These are phyloP conservation scores for Arabidopsis suecica DNA, from an alignment of 345 rosid genomes.

Conservation along the genomic window DNA sequence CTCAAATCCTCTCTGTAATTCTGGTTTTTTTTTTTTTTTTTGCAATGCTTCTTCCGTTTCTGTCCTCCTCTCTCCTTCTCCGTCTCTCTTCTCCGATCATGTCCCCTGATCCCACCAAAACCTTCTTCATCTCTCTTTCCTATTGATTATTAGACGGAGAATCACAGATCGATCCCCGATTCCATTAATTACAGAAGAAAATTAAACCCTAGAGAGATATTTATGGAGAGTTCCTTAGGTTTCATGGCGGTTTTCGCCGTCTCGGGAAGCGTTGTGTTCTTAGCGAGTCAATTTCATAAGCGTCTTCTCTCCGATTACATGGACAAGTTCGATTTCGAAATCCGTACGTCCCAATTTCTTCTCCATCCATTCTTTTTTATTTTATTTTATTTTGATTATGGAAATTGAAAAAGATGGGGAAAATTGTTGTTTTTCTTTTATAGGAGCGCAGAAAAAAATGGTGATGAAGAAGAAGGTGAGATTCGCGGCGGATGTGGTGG, in stretches of 20 bases:
- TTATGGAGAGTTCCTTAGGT: slow-evolving; percentile 58
- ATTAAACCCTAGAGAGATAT: neutral
- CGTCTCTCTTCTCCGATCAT: slow-evolving; percentile 39
- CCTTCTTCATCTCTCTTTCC: neutral
- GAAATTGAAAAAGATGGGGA: too few relatives aligned
- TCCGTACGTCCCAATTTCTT: slow-evolving; percentile 28
- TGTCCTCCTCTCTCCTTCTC: slow-evolving; percentile 35
- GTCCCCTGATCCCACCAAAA: slow-evolving; percentile 26
- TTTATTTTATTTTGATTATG: too few relatives aligned
- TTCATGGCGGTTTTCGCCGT: slow-evolving; percentile 85
- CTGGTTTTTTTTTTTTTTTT: neutral
- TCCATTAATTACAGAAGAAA: neutral
- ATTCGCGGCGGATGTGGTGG: slow-evolving; percentile 81
- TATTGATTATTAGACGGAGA: neutral
- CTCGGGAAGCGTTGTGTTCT: slow-evolving; percentile 79
- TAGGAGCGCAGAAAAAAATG: slow-evolving; percentile 37
- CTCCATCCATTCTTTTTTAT: neutral
- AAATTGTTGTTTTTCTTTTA: neutral
- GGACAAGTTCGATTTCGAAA: slow-evolving; percentile 70
- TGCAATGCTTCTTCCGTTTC: slow-evolving; percentile 39
- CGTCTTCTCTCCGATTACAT: slow-evolving; percentile 87
- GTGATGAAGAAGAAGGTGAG: slow-evolving; percentile 69
- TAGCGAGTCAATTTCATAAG: slow-evolving; percentile 71
- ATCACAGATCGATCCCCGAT: slow-evolving; percentile 1
- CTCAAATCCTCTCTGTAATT: slow-evolving; percentile 25